Evolutionary conservation across 257 asterid species (phyloP).

Genomic region (Verbena officinalis): DNA sequence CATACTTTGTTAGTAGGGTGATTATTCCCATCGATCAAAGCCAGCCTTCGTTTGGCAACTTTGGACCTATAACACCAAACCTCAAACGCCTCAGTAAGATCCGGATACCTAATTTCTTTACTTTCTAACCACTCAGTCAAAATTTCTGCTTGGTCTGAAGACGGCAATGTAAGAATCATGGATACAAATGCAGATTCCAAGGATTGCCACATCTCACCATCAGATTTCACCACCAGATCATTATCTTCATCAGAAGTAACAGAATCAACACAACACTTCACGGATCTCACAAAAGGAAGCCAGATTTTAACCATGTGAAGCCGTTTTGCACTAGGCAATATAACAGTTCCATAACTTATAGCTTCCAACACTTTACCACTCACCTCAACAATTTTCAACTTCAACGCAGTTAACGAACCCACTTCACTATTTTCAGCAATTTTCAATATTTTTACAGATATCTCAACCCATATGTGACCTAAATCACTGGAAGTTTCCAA

Average conservation of each 20-base stretch:
- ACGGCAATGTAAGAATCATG: constrained; percentile 73
- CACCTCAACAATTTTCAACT: constrained; percentile 63
- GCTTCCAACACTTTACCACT: constrained; percentile 64
- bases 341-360: constrained; percentile 58
- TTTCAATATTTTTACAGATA: constrained; percentile 48
- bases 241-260: constrained; percentile 45
- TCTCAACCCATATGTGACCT: constrained; percentile 62
- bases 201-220: constrained; percentile 76
- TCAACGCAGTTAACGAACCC: constrained; percentile 33
- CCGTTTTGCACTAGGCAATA: constrained; percentile 55
- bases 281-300: constrained; percentile 65
- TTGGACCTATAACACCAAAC: constrained; percentile 92
- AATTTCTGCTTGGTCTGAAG: constrained; percentile 71
- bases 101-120: constrained; percentile 68
- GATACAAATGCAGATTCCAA: constrained; percentile 78
- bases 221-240: constrained; percentile 44
- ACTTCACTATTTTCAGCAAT: constrained; percentile 38
- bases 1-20: constrained; percentile 41
- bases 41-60: constrained; percentile 70
- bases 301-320: constrained; percentile 57
- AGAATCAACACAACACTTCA: constrained; percentile 56
- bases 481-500: constrained; percentile 61
- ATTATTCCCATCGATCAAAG: constrained; percentile 40
- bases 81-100: constrained; percentile 87
- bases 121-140: constrained; percentile 72